phyloP scores from a whole-genome alignment of 2,329 filamentous ascomycete genomes.

The Colletotrichum sojae region DNA sequence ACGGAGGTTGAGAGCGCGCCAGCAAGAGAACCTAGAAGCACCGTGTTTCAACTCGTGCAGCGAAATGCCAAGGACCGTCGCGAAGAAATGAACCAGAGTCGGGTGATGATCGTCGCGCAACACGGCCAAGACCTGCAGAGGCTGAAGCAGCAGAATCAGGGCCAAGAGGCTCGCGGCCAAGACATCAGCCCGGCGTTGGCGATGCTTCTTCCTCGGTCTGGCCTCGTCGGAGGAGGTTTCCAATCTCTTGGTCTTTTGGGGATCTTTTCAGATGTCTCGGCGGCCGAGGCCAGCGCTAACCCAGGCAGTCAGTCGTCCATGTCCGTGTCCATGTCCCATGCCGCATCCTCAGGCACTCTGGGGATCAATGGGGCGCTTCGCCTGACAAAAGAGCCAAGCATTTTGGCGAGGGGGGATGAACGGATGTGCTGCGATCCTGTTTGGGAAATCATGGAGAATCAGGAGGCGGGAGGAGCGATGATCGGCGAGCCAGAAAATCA shows the following conservation, averaged over 20 bases:
- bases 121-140: conserved; percentile 19
- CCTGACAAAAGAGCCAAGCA: conserved; percentile 32
- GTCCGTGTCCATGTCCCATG: neutral
- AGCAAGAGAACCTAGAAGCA: conserved; percentile 4
- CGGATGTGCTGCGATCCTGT: conserved; percentile 36
- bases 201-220: conserved; percentile 19
- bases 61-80: conserved; percentile 36
- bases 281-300: conserved; percentile 15
- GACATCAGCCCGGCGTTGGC: conserved; percentile 13
- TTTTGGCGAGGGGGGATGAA: conserved; percentile 38
- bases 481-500: conserved; percentile 37
- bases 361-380: conserved; percentile 20
- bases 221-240: neutral
- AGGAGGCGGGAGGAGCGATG: conserved; percentile 28
- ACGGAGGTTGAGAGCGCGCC: neutral
- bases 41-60: conserved; percentile 38
- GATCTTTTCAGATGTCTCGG: conserved; percentile 1
- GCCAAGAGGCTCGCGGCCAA: conserved; percentile 1
- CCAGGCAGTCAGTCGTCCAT: neutral
- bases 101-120: conserved; percentile 27
- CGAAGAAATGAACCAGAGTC: conserved; percentile 30
- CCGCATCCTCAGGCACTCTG: conserved; percentile 12
- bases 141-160: conserved; percentile 3
- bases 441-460: conserved; percentile 38
- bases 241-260: conserved; percentile 1